Evolutionary conservation across 805 yeast species (phyloP).

Genomic region (Candida xiaguanensis): DNA sequence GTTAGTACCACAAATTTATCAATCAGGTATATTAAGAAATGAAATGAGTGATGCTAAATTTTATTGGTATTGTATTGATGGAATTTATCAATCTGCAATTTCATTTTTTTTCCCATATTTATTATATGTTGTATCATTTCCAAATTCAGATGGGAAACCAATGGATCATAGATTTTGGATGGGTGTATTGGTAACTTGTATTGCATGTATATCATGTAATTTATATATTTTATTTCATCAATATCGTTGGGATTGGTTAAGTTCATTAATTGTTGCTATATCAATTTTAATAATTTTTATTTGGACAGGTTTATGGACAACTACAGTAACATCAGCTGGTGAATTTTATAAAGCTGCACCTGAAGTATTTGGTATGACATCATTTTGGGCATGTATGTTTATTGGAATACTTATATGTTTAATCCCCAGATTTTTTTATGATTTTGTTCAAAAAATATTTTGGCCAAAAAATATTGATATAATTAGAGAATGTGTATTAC

Average conservation of each 20-base stretch:
- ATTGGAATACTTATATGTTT: conserved; percentile 64
- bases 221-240: conserved; percentile 63
- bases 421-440: conserved; percentile 64
- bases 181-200: conserved; percentile 64
- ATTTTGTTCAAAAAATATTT: conserved; percentile 48
- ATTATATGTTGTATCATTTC: conserved; percentile 28
- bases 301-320: conserved; percentile 82
- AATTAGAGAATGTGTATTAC: conserved; percentile 62
- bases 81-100: conserved; percentile 68
- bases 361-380: conserved; percentile 55
- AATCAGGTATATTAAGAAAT: conserved; percentile 63
- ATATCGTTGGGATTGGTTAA: conserved; percentile 80
- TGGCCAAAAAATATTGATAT: conserved; percentile 70
- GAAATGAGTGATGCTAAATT: conserved; percentile 73
- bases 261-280: conserved; percentile 49
- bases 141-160: conserved; percentile 46
- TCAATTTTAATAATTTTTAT: conserved; percentile 60
- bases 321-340: conserved; percentile 37
- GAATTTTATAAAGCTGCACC: conserved; percentile 69
- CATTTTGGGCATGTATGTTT: conserved; percentile 66
- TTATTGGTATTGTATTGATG: conserved; percentile 73
- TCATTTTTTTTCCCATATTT: conserved; percentile 74
- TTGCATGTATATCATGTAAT: conserved; percentile 67
- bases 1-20: conserved; percentile 71
- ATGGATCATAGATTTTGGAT: conserved; percentile 72